Evolutionary conservation across 1,284 basidiomycete genomes (phyloP).

Genomic region (Ceratobasidium sp.): DNA sequence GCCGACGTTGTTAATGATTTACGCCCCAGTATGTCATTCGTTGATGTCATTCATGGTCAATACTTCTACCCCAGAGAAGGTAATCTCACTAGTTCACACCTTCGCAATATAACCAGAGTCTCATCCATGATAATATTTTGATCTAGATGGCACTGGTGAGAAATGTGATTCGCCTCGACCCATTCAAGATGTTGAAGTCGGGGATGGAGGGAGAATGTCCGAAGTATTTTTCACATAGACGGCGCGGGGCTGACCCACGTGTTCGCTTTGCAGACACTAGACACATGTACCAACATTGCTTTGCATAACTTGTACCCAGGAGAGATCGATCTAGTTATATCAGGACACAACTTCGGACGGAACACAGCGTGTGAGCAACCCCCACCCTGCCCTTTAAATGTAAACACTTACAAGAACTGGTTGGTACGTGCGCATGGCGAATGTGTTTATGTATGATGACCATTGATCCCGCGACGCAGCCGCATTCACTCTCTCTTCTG

Average conservation of each 20-base stretch:
- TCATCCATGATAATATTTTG: not conserved
- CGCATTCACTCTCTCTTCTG: conserved; percentile 87
- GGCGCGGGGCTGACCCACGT: not conserved
- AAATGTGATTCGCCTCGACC: conserved; percentile 69
- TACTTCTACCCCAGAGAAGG: conserved; percentile 82
- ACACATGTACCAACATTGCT: conserved; percentile 89
- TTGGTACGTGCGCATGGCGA: conserved; percentile 25
- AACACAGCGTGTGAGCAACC: conserved; percentile 47
- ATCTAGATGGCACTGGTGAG: conserved; percentile 77
- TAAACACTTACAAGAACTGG: not conserved
- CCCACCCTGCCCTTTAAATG: not conserved
- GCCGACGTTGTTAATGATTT: not conserved
- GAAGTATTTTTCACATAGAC: not conserved
- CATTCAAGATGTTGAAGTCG: conserved; percentile 77
- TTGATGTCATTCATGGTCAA: conserved; percentile 58
- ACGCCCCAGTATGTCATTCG: conserved; percentile 23
- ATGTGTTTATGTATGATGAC: no score
- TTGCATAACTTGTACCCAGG: conserved; percentile 87
- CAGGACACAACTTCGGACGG: conserved; percentile 57
- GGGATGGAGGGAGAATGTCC: conserved; percentile 82
- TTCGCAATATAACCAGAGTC: not conserved
- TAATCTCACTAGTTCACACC: not conserved
- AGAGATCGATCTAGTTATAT: conserved; percentile 79
- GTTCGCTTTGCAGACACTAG: conserved; percentile 72
- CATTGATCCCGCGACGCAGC: conserved; percentile 61